A percentile compares a stretch with the other conserved stretches of the same genome.
phyloP scores from a whole-genome alignment of 1,284 basidiomycete species.

The Athelia sp. region DNA sequence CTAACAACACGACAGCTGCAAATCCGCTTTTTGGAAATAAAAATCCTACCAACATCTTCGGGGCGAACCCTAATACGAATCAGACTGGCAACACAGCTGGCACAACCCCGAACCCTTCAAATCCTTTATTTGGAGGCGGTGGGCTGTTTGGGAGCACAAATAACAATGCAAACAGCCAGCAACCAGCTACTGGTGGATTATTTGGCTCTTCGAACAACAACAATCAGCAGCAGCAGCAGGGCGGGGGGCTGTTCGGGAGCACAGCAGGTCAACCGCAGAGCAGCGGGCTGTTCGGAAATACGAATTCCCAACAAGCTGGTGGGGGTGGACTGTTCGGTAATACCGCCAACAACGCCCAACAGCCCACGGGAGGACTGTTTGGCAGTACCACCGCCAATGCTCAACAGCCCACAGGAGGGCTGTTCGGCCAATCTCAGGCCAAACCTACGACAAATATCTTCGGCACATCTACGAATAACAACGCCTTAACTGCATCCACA shows the following conservation, averaged over 20 bases:
- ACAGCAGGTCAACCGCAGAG: too few species aligned
- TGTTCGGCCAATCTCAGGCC: slow-evolving; percentile 25
- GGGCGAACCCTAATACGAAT: slow-evolving; percentile 7
- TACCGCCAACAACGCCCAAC: slow-evolving; percentile 6
- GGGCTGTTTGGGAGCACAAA: slow-evolving; percentile 20
- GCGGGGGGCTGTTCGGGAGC: too few species aligned
- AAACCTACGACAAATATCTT: slow-evolving; percentile 25
- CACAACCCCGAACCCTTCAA: not conserved
- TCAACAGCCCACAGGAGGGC: slow-evolving; percentile 17
- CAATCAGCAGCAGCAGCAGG: too few species aligned
- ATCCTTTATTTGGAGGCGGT: slow-evolving; percentile 9
- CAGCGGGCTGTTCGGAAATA: slow-evolving; percentile 33
- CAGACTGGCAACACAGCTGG: slow-evolving; percentile 7
- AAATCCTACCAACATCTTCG: not conserved
- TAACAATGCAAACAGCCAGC: slow-evolving; percentile 3
- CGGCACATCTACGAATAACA: slow-evolving; percentile 11
- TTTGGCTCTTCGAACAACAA: too few species aligned
- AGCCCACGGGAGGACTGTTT: slow-evolving; percentile 8
- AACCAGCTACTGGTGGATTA: slow-evolving; percentile 11
- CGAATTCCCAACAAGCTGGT: too few species aligned
- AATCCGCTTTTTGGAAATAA: slow-evolving; percentile 1
- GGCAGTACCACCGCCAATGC: slow-evolving; percentile 12
- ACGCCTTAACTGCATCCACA: slow-evolving; percentile 11
- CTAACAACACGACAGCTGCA: not conserved
- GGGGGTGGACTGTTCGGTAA: too few species aligned